A percentile compares a stretch with the other conserved stretches of the same genome.
phyloP scores from a whole-genome alignment of 257 asterid species.

The Penstemon newberryi region DNA sequence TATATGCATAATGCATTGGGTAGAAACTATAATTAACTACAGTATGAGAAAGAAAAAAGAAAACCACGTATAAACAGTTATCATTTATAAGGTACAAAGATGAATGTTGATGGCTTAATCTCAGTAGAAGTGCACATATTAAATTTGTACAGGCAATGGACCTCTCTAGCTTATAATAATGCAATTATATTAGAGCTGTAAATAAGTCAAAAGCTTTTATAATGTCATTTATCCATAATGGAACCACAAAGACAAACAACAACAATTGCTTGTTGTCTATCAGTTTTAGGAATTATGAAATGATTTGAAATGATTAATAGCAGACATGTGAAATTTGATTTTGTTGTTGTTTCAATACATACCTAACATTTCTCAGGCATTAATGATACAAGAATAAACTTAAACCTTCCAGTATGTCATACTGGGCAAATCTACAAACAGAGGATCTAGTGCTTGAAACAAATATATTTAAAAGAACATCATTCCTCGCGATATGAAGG shows the following conservation, averaged over 20 bases:
- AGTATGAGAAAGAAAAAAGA: background rate
- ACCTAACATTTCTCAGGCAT: background rate
- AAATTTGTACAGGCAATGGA: background rate
- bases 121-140: background rate
- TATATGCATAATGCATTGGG: background rate
- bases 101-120: background rate
- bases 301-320: background rate
- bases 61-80: background rate
- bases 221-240: background rate
- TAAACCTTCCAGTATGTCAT: background rate
- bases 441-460: background rate
- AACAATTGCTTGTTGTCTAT: background rate
- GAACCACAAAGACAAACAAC: background rate
- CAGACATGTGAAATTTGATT: background rate
- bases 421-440: constrained; percentile 3
- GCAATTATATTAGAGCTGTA: background rate
- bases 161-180: constrained; percentile 9
- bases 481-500: background rate
- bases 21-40: constrained; percentile 2
- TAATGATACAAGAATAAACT: background rate
- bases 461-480: constrained; percentile 6
- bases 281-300: background rate
- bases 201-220: background rate
- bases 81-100: background rate
- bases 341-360: constrained; percentile 2